Percentiles rank a stretch among this genome's conserved stretches.
Evolutionary conservation across 2,329 filamentous ascomycete species (phyloP).

Genomic region (Epichloe elymi): DNA sequence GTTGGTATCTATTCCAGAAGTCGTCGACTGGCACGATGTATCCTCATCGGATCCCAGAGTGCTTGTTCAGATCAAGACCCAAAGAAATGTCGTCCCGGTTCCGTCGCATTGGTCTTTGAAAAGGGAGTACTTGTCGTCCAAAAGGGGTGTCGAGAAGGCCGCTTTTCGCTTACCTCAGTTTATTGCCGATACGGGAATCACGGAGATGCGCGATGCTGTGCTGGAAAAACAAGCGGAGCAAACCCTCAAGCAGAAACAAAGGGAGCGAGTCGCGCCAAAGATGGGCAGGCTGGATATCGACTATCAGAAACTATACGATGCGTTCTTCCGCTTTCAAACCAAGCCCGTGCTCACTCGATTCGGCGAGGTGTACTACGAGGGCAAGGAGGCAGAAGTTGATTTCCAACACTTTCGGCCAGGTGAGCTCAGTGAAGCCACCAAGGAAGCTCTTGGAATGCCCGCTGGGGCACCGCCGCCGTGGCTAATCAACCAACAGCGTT

Average conservation of each 20-base stretch:
- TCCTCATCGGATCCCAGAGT: slow-evolving; percentile 80
- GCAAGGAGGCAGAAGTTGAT: slow-evolving; percentile 96
- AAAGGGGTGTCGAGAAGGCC: slow-evolving; percentile 91
- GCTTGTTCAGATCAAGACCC: slow-evolving; percentile 86
- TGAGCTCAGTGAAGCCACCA: slow-evolving; percentile 77
- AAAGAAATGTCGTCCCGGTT: slow-evolving; percentile 90
- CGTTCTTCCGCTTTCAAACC: slow-evolving; percentile 95
- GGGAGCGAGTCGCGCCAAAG: slow-evolving; percentile 86
- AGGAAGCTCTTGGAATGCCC: slow-evolving; percentile 87
- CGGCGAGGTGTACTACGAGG: slow-evolving; percentile 98
- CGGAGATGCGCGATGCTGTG: slow-evolving; percentile 94
- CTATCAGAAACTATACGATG: slow-evolving; percentile 95
- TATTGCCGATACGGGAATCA: slow-evolving; percentile 92
- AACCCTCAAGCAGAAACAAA: slow-evolving; percentile 85
- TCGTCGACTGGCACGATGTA: slow-evolving; percentile 95
- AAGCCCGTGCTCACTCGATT: slow-evolving; percentile 91
- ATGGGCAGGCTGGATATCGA: slow-evolving; percentile 97
- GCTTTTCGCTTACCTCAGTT: slow-evolving; percentile 89
- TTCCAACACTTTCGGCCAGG: slow-evolving; percentile 80
- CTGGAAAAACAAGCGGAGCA: slow-evolving; percentile 92
- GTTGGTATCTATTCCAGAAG: slow-evolving; percentile 76
- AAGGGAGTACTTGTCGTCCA: slow-evolving; percentile 95
- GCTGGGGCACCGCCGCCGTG: slow-evolving; percentile 88
- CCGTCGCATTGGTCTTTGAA: slow-evolving; percentile 92
- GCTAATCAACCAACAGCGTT: slow-evolving; percentile 93